Percentiles rank a stretch among this genome's conserved stretches.
Evolutionary conservation across 2,329 filamentous ascomycete species (phyloP).

Genomic region (Samsoniella hepiali): DNA sequence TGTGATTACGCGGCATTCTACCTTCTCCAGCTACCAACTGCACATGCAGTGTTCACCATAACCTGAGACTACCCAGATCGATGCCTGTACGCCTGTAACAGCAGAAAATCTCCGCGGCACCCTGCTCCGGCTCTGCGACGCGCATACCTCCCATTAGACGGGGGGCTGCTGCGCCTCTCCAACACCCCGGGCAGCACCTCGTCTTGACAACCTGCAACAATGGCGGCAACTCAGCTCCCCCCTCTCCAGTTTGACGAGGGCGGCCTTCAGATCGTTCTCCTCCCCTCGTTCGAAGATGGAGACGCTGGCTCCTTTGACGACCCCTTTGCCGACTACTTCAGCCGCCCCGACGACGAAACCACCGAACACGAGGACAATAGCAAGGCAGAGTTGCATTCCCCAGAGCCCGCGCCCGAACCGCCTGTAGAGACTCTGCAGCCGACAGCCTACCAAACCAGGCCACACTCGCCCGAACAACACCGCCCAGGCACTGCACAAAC

Average conservation of each 20-base stretch:
- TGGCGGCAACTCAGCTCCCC: conserved; percentile 19
- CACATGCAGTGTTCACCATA: neutral
- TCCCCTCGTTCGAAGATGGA: conserved; percentile 10
- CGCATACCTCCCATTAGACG: conserved; percentile 5
- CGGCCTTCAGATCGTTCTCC: conserved; percentile 17
- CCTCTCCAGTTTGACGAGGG: conserved; percentile 19
- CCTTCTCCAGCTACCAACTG: neutral
- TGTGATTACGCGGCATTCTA: neutral
- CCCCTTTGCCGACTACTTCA: conserved; percentile 11
- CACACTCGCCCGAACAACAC: neutral
- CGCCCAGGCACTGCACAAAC: neutral
- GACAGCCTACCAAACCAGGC: neutral
- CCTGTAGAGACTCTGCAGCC: neutral
- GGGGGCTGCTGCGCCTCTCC: conserved; percentile 14
- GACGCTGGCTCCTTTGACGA: conserved; percentile 1
- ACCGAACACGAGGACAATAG: neutral
- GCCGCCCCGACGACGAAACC: neutral
- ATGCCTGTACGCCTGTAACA: conserved; percentile 13
- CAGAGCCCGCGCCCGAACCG: neutral
- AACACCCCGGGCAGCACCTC: conserved; percentile 4
- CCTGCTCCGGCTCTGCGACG: conserved; percentile 5
- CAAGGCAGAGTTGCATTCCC: neutral
- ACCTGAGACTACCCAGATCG: conserved; percentile 4
- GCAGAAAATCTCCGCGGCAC: conserved; percentile 1
- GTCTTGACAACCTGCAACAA: conserved; percentile 8